Evolutionary conservation across 1,284 basidiomycete species (phyloP).

Genomic region (Anthracocystis walkeri): DNA sequence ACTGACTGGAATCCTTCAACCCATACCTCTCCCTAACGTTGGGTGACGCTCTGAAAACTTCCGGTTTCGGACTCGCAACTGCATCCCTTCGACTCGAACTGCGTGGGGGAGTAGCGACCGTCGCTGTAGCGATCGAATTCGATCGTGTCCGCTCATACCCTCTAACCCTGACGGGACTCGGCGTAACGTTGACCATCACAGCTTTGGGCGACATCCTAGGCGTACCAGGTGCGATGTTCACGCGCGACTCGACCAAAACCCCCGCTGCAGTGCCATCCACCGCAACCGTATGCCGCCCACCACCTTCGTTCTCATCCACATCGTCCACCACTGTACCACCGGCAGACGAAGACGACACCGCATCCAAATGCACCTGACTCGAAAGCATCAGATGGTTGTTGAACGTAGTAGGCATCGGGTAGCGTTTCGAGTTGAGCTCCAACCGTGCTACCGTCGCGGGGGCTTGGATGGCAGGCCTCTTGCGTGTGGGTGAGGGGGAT

Average conservation of each 20-base stretch:
- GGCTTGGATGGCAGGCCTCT: constrained; percentile 52
- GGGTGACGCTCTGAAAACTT: constrained; percentile 37
- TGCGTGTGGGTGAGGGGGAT: constrained; percentile 61
- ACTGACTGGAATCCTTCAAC: constrained; percentile 25
- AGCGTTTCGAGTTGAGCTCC: constrained; percentile 28
- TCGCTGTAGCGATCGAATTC: constrained; percentile 23
- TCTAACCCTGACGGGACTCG: constrained; percentile 24
- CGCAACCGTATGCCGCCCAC: not conserved
- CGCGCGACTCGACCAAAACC: constrained; percentile 39
- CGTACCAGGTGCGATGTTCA: constrained; percentile 32
- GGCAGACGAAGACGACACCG: not conserved
- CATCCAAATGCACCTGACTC: constrained; percentile 13
- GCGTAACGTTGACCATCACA: constrained; percentile 18
- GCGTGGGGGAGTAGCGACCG: constrained; percentile 4
- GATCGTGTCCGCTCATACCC: constrained; percentile 19
- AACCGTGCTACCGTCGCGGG: constrained; percentile 43
- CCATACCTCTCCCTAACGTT: constrained; percentile 28
- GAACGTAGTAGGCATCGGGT: constrained; percentile 22
- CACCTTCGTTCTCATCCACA: not conserved
- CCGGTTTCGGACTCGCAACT: constrained; percentile 7
- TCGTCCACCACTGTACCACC: not conserved
- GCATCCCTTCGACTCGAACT: constrained; percentile 8
- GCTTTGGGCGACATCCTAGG: constrained; percentile 35
- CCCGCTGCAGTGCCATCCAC: constrained; percentile 4
- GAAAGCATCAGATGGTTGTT: constrained; percentile 25